Base-by-base conservation (phyloP, 768 basidiomycete species). In the Auricularia sp. region DNA sequence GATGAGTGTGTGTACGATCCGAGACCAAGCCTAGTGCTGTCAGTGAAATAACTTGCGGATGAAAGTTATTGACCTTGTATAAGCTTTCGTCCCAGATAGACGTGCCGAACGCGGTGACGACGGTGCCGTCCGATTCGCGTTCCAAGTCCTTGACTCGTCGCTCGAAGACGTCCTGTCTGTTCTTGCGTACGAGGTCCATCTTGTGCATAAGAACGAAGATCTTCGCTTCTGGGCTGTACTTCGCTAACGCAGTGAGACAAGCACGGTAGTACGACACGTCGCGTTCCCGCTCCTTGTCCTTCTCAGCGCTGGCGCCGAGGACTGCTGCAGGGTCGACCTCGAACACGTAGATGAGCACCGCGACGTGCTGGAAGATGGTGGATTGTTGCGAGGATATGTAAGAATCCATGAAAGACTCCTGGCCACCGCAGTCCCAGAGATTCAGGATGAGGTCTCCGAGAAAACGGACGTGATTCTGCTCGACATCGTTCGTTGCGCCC, bases 351-450 rank as follows among this genome's bases (percentile, higher is more conserved):
- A 99, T 98, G 77, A 98, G 85, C 65, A 98, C 92, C 34, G 92
- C 94, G 65, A 98, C 97, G 72, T 98, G 92, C 70, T 90, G 87
- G 79, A 99, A 99, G 69, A 98, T 96, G 39, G 90, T 94, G n/a
- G 88, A 82, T 66, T 92, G 88, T 73, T 98, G 94, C 0, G 89
- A 85, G 42, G 89, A 88, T 65, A 99, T 88, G 76, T 98, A 98
- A 35, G 90, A 90, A 75, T 98, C 95, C 87, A 98, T 94, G 80
- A 97, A 98, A 14, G 94, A 85, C 73, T 97, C 94, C 76, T 99
- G 97, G 7, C 97, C 97, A 54, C 96, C 97, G 70, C 97, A 98
- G 76, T 99, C 97, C 96, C 96, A 98, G 4, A 98, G 82, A 73
- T 96, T 96, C 75, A 99, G 85, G 67, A 94, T 90, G 70, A 98